A percentile compares a stretch with the other conserved stretches of the same genome.
phyloP scores from a whole-genome alignment of 139 green algal species.

The Picochlorum costavermella region DNA sequence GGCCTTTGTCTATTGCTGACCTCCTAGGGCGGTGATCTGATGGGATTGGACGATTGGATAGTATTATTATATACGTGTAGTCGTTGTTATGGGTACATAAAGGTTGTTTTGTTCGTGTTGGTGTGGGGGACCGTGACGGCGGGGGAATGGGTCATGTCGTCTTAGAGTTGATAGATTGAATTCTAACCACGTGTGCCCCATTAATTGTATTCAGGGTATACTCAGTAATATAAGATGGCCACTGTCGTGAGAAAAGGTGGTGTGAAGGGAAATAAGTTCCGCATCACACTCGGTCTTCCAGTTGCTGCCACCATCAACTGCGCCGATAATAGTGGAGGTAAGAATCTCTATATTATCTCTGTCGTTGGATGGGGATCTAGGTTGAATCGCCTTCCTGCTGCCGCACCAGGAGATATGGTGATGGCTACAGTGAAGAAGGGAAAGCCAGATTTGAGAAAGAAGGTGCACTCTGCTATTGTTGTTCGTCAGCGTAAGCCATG shows the following conservation, averaged over 20 bases:
- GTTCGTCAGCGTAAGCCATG: slow-evolving; percentile 97
- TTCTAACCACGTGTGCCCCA: neutral
- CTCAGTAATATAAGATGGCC: slow-evolving; percentile 30
- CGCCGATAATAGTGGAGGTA: slow-evolving; percentile 82
- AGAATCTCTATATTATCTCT: slow-evolving; percentile 99
- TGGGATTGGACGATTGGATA: too few species aligned
- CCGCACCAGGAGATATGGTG: slow-evolving; percentile 89
- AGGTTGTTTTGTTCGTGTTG: too few species aligned
- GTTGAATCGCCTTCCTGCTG: slow-evolving; percentile 92
- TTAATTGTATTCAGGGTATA: neutral
- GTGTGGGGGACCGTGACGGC: too few species aligned
- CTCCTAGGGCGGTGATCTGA: too few species aligned
- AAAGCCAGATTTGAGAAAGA: slow-evolving; percentile 99
- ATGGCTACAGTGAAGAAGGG: slow-evolving; percentile 99
- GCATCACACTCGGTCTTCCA: slow-evolving; percentile 91
- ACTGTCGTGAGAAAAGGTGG: slow-evolving; percentile 45
- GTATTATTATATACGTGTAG: too few species aligned
- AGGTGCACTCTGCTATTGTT: slow-evolving; percentile 91
- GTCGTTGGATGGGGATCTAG: slow-evolving; percentile 85
- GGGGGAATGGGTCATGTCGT: too few species aligned
- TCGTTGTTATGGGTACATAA: too few species aligned
- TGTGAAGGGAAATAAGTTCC: slow-evolving; percentile 94
- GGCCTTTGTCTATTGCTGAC: too few species aligned
- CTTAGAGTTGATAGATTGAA: too few species aligned
- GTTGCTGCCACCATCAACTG: slow-evolving; percentile 97